A percentile compares a stretch with the other conserved stretches of the same genome.
phyloP scores from a whole-genome alignment of 2,329 filamentous ascomycete genomes.

The Paraphoma chrysanthemicola region DNA sequence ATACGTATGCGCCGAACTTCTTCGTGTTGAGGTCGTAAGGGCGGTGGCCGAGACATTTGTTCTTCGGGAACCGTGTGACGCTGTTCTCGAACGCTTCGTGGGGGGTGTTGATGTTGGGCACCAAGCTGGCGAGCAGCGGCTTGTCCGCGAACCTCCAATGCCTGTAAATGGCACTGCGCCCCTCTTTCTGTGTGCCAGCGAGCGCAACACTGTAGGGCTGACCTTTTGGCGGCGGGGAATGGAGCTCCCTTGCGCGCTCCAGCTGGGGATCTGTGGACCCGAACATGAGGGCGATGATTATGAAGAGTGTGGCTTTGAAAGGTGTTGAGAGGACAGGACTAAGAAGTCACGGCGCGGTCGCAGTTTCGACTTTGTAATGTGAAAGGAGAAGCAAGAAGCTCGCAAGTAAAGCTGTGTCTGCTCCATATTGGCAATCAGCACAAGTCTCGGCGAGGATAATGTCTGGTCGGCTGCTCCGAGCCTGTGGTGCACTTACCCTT shows the following conservation, averaged over 20 bases:
- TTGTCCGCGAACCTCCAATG: conserved; percentile 80
- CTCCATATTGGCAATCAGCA: conserved; percentile 12
- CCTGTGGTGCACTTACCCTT: not conserved
- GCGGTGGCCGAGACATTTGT: conserved; percentile 79
- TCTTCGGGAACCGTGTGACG: conserved; percentile 66
- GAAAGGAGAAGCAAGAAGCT: not conserved
- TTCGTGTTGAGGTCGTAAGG: conserved; percentile 78
- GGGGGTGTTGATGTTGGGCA: conserved; percentile 72
- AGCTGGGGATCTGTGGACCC: conserved; percentile 35
- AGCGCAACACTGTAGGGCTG: conserved; percentile 79
- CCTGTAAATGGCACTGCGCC: conserved; percentile 79
- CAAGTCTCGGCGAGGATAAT: conserved; percentile 9
- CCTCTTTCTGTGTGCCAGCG: conserved; percentile 75
- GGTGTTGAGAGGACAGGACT: not conserved
- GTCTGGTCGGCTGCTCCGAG: not conserved
- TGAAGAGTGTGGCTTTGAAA: not conserved
- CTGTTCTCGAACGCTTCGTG: conserved; percentile 82
- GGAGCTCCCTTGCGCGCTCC: conserved; percentile 57
- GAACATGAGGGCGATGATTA: conserved; percentile 33
- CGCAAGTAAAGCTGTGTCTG: not conserved
- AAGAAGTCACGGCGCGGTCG: not conserved
- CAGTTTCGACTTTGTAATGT: not conserved
- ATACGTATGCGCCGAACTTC: conserved; percentile 78
- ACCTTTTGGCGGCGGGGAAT: conserved; percentile 72
- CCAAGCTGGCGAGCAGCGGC: conserved; percentile 56